These are phyloP conservation scores for Physcomitrellopsis africana DNA, from an alignment of 225 moss, liverwort and hornwort species.

Conservation along the genomic window DNA sequence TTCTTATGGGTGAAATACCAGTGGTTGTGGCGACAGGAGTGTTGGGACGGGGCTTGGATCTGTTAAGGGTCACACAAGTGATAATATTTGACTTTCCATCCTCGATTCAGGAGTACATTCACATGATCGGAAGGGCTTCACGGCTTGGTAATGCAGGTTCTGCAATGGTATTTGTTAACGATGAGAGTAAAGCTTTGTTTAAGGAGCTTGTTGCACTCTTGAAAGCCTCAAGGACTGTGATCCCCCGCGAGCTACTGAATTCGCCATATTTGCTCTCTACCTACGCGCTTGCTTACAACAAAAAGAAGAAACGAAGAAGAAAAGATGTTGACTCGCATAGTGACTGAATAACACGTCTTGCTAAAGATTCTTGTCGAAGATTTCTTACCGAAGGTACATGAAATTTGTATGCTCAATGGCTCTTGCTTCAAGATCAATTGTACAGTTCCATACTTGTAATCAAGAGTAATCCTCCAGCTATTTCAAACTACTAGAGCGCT, in stretches of 20 bases:
- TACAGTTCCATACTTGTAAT: no score
- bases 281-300: slow-evolving; percentile 80
- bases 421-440: no score
- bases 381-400: no score
- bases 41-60: slow-evolving; percentile 88
- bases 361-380: no score
- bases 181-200: slow-evolving; percentile 77
- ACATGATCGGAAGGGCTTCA: slow-evolving; percentile 94
- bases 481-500: no score
- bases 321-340: slow-evolving; percentile 42
- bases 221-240: slow-evolving; percentile 54
- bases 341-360: slow-evolving; percentile 25
- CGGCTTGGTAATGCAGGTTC: slow-evolving; percentile 77
- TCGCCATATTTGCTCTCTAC: slow-evolving; percentile 85
- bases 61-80: slow-evolving; percentile 80
- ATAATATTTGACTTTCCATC: slow-evolving; percentile 91
- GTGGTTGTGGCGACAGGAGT: slow-evolving; percentile 88
- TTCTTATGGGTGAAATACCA: slow-evolving; percentile 70
- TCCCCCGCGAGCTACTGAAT: slow-evolving; percentile 80
- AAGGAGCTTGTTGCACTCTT: slow-evolving; percentile 72
- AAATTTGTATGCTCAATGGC: no score
- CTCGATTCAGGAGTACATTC: slow-evolving; percentile 80
- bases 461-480: no score
- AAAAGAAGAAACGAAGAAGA: slow-evolving; percentile 63
- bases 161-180: slow-evolving; percentile 90